Evolutionary conservation across 2,329 filamentous ascomycete species (phyloP).

Genomic region (Karstenula rhodostoma): DNA sequence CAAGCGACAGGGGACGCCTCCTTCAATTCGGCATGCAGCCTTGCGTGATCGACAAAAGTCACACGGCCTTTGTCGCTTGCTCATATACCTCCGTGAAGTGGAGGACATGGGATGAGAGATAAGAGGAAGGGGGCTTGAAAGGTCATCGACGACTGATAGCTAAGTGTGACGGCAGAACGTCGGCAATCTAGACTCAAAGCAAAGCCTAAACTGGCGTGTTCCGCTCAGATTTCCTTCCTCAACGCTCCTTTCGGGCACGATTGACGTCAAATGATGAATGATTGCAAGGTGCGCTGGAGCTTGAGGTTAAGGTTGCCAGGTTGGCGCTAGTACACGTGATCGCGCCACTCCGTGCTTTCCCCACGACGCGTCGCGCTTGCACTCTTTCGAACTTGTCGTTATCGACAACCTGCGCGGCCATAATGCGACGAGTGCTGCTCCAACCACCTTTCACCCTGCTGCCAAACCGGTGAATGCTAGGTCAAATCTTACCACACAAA

Average conservation of each 20-base stretch:
- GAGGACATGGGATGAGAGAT: not conserved
- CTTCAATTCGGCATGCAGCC: conserved; percentile 20
- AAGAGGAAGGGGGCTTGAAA: no score
- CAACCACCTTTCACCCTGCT: not conserved
- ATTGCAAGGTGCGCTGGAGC: not conserved
- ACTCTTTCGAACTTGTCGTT: not conserved
- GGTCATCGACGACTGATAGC: no score
- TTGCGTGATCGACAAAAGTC: conserved; percentile 21
- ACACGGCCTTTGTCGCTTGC: conserved; percentile 20
- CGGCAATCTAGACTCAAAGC: no score
- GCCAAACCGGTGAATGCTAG: not conserved
- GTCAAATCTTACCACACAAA: not conserved
- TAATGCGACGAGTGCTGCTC: not conserved
- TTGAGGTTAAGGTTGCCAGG: not conserved
- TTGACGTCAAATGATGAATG: not conserved
- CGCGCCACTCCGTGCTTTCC: conserved; percentile 25
- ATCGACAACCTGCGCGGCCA: not conserved
- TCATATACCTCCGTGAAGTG: conserved; percentile 16
- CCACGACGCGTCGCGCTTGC: conserved; percentile 20
- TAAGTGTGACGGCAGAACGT: no score
- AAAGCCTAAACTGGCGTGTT: no score
- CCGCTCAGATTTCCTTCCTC: no score
- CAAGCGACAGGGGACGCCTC: conserved; percentile 16
- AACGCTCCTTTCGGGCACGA: no score
- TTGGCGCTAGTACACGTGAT: conserved; percentile 28